These are phyloP conservation scores for Paramecium biaurelia DNA, from an alignment of 73 alveolate genomes.

Conservation along the genomic window DNA sequence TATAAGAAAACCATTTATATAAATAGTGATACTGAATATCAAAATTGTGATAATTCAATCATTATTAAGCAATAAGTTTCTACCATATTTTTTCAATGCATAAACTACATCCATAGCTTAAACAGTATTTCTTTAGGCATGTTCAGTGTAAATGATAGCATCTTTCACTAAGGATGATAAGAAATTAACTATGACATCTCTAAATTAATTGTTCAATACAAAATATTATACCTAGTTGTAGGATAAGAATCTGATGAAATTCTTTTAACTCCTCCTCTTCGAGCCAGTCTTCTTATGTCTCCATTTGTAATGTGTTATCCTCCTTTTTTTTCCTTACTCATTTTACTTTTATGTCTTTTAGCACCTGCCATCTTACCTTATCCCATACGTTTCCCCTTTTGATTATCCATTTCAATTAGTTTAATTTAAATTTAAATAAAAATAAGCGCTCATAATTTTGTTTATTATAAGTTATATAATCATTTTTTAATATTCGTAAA, in stretches of 20 bases:
- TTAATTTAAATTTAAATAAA: neutral
- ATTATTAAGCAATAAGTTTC: neutral
- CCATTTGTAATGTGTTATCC: slow-evolving; percentile 71
- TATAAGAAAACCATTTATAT: neutral
- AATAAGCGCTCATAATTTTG: neutral
- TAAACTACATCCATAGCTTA: slow-evolving; percentile 47
- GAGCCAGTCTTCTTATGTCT: slow-evolving; percentile 87
- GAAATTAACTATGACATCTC: slow-evolving; percentile 69
- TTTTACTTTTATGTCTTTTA: neutral
- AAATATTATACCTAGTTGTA: neutral
- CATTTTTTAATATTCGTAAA: neutral
- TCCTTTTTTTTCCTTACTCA: neutral
- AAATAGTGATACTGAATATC: neutral
- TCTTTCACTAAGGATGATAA: slow-evolving; percentile 73
- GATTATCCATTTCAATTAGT: neutral
- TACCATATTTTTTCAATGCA: slow-evolving; percentile 41
- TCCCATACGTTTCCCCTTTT: slow-evolving; percentile 1
- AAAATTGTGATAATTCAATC: neutral
- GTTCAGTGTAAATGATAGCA: slow-evolving; percentile 70
- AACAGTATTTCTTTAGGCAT: slow-evolving; percentile 46
- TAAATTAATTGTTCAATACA: slow-evolving; percentile 57
- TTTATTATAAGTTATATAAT: neutral
- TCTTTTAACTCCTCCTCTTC: slow-evolving; percentile 93
- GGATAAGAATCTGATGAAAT: slow-evolving; percentile 62
- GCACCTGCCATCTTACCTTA: neutral